A percentile compares a stretch with the other conserved stretches of the same genome.
These are phyloP conservation scores for Monilinia aucupariae DNA, from an alignment of 2,329 filamentous ascomycete genomes.

Conservation along the genomic window DNA sequence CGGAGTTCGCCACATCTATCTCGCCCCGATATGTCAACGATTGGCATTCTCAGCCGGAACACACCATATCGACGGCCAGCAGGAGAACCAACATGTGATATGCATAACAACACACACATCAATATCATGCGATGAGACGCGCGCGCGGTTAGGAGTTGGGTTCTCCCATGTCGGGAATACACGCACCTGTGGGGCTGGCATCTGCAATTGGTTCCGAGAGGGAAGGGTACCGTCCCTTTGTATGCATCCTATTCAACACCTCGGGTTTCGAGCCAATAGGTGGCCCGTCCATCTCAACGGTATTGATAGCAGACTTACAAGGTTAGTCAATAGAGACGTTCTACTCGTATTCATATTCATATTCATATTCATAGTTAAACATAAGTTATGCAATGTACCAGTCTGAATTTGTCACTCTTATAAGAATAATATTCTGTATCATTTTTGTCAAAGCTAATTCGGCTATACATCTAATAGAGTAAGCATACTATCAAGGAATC, in stretches of 20 bases:
- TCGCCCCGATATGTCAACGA: constrained; percentile 3
- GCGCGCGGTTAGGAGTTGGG: constrained; percentile 7
- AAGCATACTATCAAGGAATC: no score
- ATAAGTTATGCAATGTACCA: no score
- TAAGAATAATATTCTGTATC: no score
- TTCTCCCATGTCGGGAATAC: background rate
- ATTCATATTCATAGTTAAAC: no score
- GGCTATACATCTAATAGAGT: no score
- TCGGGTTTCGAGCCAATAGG: constrained; percentile 10
- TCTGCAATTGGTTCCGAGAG: background rate
- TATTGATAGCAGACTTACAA: background rate
- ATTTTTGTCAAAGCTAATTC: no score
- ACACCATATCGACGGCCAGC: background rate
- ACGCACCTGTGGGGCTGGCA: background rate
- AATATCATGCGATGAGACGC: background rate
- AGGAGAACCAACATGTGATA: constrained; percentile 8
- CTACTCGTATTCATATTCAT: no score
- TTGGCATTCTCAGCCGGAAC: background rate
- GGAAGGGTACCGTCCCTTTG: background rate
- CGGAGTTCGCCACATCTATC: background rate
- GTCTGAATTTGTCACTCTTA: no score
- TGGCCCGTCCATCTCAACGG: constrained; percentile 2
- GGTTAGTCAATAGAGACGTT: no score
- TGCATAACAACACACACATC: constrained; percentile 1
- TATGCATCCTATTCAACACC: background rate